These are phyloP conservation scores for Crepidotus sp. DNA, from an alignment of 1,284 basidiomycete species.

Conservation along the genomic window DNA sequence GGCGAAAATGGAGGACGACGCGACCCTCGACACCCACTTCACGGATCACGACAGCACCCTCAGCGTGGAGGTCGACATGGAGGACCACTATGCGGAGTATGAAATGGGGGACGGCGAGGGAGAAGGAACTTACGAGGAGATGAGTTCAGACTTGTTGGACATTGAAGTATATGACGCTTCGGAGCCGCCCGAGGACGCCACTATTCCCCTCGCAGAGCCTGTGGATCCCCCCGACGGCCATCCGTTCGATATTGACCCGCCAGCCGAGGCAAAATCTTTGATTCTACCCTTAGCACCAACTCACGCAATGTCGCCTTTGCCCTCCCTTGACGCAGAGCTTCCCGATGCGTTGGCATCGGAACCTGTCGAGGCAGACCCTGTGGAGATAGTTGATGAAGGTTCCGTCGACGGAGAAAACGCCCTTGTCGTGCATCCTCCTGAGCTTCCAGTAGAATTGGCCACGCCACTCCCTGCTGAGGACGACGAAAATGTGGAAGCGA, in stretches of 20 bases:
- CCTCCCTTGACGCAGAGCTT: constrained; percentile 13
- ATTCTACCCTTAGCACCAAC: constrained; percentile 1
- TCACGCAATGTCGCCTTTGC: constrained; percentile 16
- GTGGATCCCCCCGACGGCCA: background rate
- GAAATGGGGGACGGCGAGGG: constrained; percentile 58
- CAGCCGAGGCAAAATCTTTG: background rate
- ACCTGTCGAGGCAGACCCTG: background rate
- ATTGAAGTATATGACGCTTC: constrained; percentile 56
- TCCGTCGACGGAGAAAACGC: constrained; percentile 3
- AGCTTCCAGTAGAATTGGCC: constrained; percentile 1
- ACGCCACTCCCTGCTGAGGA: background rate
- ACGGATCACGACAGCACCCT: constrained; percentile 28
- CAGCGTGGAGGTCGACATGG: constrained; percentile 67
- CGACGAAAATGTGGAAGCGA: constrained; percentile 9
- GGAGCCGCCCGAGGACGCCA: constrained; percentile 18
- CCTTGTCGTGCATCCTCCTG: background rate
- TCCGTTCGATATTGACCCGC: constrained; percentile 5
- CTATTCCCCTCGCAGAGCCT: constrained; percentile 18
- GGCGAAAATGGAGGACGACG: constrained; percentile 58
- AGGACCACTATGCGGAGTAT: constrained; percentile 45
- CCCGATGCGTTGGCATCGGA: constrained; percentile 9
- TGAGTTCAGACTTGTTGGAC: constrained; percentile 36
- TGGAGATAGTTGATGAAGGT: constrained; percentile 7
- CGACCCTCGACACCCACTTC: constrained; percentile 21
- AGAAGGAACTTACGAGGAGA: constrained; percentile 23